These are phyloP conservation scores for Ustilago loliicola DNA, from an alignment of 1,284 basidiomycete species.

Conservation along the genomic window DNA sequence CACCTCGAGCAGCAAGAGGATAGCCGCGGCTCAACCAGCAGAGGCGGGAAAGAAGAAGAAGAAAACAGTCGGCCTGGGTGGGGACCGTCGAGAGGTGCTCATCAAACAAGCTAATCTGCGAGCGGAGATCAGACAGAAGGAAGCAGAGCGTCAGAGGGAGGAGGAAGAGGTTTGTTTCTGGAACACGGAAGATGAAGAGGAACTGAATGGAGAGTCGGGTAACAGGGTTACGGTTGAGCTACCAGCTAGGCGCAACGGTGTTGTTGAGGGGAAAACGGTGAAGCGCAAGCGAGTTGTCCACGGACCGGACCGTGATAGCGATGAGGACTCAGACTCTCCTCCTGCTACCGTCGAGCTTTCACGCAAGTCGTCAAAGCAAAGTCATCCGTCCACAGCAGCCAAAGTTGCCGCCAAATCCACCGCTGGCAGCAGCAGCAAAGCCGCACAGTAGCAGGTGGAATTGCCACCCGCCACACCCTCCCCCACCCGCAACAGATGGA, in stretches of 20 bases:
- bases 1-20: not conserved
- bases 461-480: conserved; percentile 17
- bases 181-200: conserved; percentile 1
- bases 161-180: not conserved
- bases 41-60: not conserved
- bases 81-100: too few relatives aligned
- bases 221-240: not conserved
- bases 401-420: not conserved
- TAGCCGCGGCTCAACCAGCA: not conserved
- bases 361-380: not conserved
- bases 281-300: not conserved
- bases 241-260: not conserved
- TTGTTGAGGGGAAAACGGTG: not conserved
- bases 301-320: not conserved
- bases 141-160: not conserved
- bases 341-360: not conserved
- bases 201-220: not conserved
- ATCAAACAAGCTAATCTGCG: not conserved
- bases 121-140: not conserved
- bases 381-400: not conserved
- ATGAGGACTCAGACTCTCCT: not conserved
- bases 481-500: conserved; percentile 22
- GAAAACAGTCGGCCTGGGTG: not conserved
- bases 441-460: not conserved
- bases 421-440: not conserved